These are phyloP conservation scores for Graphilbum ipis-grandicollis DNA, from an alignment of 2,329 filamentous ascomycete species.

Conservation along the genomic window DNA sequence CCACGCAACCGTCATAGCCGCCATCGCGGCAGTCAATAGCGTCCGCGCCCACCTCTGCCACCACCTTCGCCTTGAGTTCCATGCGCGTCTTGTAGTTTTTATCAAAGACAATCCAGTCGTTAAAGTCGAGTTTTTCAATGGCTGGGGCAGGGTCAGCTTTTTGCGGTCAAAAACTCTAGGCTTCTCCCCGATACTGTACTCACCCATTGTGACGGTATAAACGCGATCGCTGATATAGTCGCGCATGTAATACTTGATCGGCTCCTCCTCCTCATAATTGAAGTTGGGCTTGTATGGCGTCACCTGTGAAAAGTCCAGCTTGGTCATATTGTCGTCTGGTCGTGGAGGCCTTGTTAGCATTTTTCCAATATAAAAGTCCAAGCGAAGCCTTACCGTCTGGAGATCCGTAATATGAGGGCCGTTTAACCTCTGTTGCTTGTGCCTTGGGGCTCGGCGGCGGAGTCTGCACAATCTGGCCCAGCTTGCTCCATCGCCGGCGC, in stretches of 20 bases:
- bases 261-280: background rate
- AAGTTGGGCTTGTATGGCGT: background rate
- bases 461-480: no score
- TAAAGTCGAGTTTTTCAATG: background rate
- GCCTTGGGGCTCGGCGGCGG: no score
- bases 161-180: background rate
- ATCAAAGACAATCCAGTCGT: background rate
- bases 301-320: background rate
- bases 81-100: slow-evolving; percentile 1
- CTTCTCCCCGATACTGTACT: background rate
- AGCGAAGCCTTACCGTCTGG: background rate
- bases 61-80: background rate
- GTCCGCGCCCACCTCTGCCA: background rate
- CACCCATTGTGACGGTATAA: background rate
- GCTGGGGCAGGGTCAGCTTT: background rate
- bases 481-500: background rate
- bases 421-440: no score
- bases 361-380: no score
- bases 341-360: no score
- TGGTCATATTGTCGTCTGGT: background rate
- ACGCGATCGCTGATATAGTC: slow-evolving; percentile 1
- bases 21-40: background rate
- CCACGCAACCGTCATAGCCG: background rate
- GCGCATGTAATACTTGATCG: background rate
- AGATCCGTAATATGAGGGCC: background rate